Conservation (phyloP, 2,329 filamentous ascomycete genomes). For the Aspergillus ustus region DNA sequence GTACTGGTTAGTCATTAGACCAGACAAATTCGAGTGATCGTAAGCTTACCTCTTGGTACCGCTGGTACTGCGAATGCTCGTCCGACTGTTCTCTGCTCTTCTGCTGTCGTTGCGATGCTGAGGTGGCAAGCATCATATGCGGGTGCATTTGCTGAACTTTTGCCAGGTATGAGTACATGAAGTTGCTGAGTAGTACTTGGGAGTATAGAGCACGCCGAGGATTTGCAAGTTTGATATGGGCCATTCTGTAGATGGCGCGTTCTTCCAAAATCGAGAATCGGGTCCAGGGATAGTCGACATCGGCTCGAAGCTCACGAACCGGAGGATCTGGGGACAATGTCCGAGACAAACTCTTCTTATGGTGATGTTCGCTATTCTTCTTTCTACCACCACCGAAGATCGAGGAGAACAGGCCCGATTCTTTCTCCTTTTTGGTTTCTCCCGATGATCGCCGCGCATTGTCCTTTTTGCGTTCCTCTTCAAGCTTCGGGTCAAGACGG, state of each 20-base stretch:
- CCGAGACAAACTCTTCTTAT: conserved; percentile 75
- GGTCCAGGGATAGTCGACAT: conserved; percentile 95
- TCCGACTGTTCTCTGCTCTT: conserved; percentile 45
- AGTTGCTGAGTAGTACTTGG: conserved; percentile 95
- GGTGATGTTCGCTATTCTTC: conserved; percentile 66
- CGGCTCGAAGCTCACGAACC: conserved; percentile 74
- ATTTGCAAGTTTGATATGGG: conserved; percentile 98
- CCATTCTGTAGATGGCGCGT: conserved; percentile 96
- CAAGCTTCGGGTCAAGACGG: conserved; percentile 74
- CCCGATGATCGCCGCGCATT: conserved; percentile 70
- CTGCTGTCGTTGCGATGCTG: conserved; percentile 67
- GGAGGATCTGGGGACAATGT: conserved; percentile 81
- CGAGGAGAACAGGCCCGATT: conserved; percentile 83
- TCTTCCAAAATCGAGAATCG: conserved; percentile 94
- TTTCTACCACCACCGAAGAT: conserved; percentile 91
- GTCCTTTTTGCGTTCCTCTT: conserved; percentile 75
- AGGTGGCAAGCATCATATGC: conserved; percentile 87
- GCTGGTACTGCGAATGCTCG: conserved; percentile 51
- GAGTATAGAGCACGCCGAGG: conserved; percentile 88
- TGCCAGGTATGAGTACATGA: conserved; percentile 99
- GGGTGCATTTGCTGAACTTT: conserved; percentile 99
- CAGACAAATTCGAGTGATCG: background rate
- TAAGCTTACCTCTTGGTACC: conserved; percentile 50
- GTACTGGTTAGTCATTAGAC: background rate
- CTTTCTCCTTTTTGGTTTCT: conserved; percentile 82